A percentile compares a stretch with the other conserved stretches of the same genome.
These are phyloP conservation scores for Magnusiomyces clavatus DNA, from an alignment of 1,139 yeast genomes.

Conservation along the genomic window DNA sequence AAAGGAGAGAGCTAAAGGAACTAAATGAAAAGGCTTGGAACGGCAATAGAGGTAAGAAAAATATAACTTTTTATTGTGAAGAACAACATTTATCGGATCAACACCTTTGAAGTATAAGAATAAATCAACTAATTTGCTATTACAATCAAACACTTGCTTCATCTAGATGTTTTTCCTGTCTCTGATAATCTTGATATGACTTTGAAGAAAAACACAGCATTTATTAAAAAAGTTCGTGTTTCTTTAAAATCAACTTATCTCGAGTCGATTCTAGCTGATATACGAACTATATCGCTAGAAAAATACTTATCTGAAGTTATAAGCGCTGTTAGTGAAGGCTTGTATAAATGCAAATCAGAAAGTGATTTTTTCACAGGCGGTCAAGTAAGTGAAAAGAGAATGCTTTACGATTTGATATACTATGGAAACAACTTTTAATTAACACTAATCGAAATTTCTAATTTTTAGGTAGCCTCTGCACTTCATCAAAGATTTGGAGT, in stretches of 20 bases:
- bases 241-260: slow-evolving; percentile 46
- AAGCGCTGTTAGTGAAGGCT: slow-evolving; percentile 56
- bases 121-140: no score
- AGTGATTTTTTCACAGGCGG: slow-evolving; percentile 59
- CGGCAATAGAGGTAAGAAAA: no score
- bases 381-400: slow-evolving; percentile 29
- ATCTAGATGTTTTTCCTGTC: slow-evolving; percentile 22
- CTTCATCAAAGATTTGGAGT: slow-evolving; percentile 66
- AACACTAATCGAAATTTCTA: neutral
- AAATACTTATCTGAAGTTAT: slow-evolving; percentile 72
- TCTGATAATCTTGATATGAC: slow-evolving; percentile 57
- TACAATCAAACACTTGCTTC: no score
- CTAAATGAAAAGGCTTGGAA: no score
- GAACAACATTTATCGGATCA: no score
- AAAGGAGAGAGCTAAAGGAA: no score
- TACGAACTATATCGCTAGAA: slow-evolving; percentile 55
- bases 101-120: no score
- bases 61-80: no score
- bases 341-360: slow-evolving; percentile 45
- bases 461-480: slow-evolving; percentile 45
- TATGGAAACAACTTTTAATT: neutral
- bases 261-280: slow-evolving; percentile 49
- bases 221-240: slow-evolving; percentile 60
- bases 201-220: slow-evolving; percentile 75
- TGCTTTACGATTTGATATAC: neutral